phyloP scores from a whole-genome alignment of 805 yeast genomes.

The Ogataea paraovalis region DNA sequence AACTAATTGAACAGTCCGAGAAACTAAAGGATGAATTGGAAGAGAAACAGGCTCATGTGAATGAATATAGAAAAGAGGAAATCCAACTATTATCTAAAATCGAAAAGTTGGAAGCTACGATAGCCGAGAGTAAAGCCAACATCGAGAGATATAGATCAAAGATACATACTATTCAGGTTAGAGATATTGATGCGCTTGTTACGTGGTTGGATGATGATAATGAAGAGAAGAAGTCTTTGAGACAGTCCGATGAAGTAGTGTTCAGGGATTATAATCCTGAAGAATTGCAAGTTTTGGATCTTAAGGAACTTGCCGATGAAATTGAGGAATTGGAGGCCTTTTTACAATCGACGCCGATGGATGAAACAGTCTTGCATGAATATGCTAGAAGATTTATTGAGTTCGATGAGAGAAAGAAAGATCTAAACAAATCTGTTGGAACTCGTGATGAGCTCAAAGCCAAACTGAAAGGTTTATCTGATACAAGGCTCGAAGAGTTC shows the following conservation, averaged over 20 bases:
- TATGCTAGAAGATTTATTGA: slow-evolving; percentile 67
- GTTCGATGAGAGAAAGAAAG: slow-evolving; percentile 56
- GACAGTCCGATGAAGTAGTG: slow-evolving; percentile 24
- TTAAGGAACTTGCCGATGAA: slow-evolving; percentile 45
- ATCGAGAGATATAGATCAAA: slow-evolving; percentile 37
- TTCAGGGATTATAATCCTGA: slow-evolving; percentile 41
- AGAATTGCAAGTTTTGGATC: slow-evolving; percentile 46
- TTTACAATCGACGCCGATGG: slow-evolving; percentile 55
- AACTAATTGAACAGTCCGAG: slow-evolving; percentile 38
- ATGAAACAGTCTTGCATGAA: slow-evolving; percentile 71
- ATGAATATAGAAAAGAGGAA: slow-evolving; percentile 58
- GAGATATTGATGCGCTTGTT: slow-evolving; percentile 51
- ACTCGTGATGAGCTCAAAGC: slow-evolving; percentile 61
- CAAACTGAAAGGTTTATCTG: slow-evolving; percentile 63
- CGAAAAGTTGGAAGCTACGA: slow-evolving; percentile 47
- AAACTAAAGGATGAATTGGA: slow-evolving; percentile 38
- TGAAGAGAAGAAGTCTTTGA: slow-evolving; percentile 15
- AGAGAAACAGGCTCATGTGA: slow-evolving; percentile 40
- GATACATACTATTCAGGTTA: slow-evolving; percentile 40
- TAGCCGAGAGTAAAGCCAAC: slow-evolving; percentile 37
- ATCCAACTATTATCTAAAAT: slow-evolving; percentile 61
- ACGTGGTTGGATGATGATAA: slow-evolving; percentile 45
- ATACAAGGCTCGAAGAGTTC: slow-evolving; percentile 78
- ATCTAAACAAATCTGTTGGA: slow-evolving; percentile 63
- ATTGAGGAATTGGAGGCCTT: slow-evolving; percentile 53